Evolutionary conservation across 352 stramenopile species (phyloP).

Genomic region (Phytophthora brassicae): DNA sequence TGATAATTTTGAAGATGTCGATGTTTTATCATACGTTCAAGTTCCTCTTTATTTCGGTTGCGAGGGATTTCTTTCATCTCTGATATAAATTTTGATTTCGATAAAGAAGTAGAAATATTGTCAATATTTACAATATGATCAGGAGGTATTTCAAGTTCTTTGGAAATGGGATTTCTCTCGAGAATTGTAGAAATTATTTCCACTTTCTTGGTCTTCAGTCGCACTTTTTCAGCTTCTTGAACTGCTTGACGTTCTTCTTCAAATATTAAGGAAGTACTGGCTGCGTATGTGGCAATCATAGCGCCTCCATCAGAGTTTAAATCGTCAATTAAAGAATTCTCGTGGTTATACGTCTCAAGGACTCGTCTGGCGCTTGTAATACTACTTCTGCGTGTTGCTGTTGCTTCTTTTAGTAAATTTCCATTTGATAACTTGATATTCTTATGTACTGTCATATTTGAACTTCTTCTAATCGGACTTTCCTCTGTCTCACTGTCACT

Average conservation of each 20-base stretch:
- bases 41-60: slow-evolving; percentile 40
- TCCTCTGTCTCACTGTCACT: no score
- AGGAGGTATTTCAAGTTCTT: slow-evolving; percentile 36
- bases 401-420: slow-evolving; percentile 7
- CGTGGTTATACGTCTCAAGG: slow-evolving; percentile 51
- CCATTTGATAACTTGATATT: neutral
- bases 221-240: slow-evolving; percentile 14
- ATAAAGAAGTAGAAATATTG: neutral
- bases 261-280: slow-evolving; percentile 55
- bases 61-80: neutral
- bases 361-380: slow-evolving; percentile 38
- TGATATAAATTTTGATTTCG: neutral
- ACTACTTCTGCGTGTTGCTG: slow-evolving; percentile 39
- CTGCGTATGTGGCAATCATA: slow-evolving; percentile 55
- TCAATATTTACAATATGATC: slow-evolving; percentile 38
- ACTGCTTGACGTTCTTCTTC: slow-evolving; percentile 39
- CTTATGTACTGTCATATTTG: neutral
- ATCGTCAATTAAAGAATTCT: slow-evolving; percentile 23
- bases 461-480: neutral
- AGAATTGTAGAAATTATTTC: slow-evolving; percentile 7
- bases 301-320: slow-evolving; percentile 31
- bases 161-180: slow-evolving; percentile 48
- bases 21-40: slow-evolving; percentile 31
- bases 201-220: slow-evolving; percentile 7
- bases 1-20: slow-evolving; percentile 7